Evolutionary conservation across 192 early-diverging fungal genomes (phyloP), one percentile per base, ranked within the genome.

Genomic region (Chytriomyces confervae): DNA sequence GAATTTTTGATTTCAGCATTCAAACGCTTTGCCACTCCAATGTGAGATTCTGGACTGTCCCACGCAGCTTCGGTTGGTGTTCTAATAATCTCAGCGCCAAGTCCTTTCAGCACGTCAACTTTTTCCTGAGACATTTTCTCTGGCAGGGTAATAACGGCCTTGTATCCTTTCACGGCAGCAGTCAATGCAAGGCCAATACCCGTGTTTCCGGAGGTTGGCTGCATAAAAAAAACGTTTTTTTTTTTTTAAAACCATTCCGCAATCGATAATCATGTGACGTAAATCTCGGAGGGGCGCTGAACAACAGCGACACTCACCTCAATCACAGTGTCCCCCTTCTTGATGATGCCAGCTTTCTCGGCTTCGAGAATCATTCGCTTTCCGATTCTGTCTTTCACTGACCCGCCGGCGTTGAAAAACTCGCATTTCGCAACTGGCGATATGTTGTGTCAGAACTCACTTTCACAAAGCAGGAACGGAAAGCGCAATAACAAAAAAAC

Each of bases 121-220:
- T 99, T 99, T 84, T 99, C 98, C 85, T 98, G 93, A 65, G 93
- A 94, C 98, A 99, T 99, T 83, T 99, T 99, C 84, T 99, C 98
- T 29, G 98, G 98, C 29, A 99, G 88, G 11, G 98, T 99, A 75
- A 99, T 99, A 80, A 99, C 97, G 78, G 93, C 91, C 75, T 93
- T 90, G 88, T 99, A 99, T 45, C 98, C 98, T 87, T 97, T 99
- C 63, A 99, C 94, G n/a, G 98, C 97, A 60, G 94, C 95, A 69
- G 96, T 91, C 49, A 99, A 85, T 61, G 98, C 98, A 61, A 99
- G 89, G 61, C 98, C 98, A 80, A 99, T 99, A 75, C 97, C 98
- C 44, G 98, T 99, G 88, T 99, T 99, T 79, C 98, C 98, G 29
- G 96, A 98, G 27, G 98, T 99, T 51, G 98, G 96, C 85, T 84